phyloP scores from a whole-genome alignment of 1,284 basidiomycete genomes.

The Heterobasidion irregulare region DNA sequence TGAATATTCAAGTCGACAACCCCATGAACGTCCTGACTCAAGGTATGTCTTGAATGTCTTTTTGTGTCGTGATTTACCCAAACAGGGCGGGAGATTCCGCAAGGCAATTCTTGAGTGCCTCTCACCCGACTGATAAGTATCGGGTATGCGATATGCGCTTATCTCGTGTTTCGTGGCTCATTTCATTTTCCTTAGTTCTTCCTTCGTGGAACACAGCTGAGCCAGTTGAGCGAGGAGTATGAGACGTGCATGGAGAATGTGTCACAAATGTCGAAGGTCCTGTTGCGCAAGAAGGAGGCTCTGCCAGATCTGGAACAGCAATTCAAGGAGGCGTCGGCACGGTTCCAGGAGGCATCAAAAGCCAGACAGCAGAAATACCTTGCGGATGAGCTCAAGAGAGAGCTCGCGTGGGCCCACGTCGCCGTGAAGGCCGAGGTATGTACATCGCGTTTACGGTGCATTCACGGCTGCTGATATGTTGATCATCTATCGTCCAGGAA shows the following conservation, averaged over 20 bases:
- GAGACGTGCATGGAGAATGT: slow-evolving; percentile 70
- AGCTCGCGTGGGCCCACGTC: slow-evolving; percentile 89
- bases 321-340: slow-evolving; percentile 49
- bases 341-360: slow-evolving; percentile 67
- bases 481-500: slow-evolving; percentile 27
- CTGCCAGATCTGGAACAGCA: slow-evolving; percentile 66
- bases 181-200: slow-evolving; percentile 61
- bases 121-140: slow-evolving; percentile 85
- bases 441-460: background rate
- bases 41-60: slow-evolving; percentile 35
- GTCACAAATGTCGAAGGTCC: slow-evolving; percentile 51
- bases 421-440: slow-evolving; percentile 55
- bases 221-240: slow-evolving; percentile 85
- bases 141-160: slow-evolving; percentile 41
- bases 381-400: slow-evolving; percentile 65
- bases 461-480: background rate
- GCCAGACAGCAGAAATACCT: slow-evolving; percentile 67
- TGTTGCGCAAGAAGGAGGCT: slow-evolving; percentile 61
- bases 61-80: background rate
- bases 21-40: slow-evolving; percentile 94
- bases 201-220: slow-evolving; percentile 87
- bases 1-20: slow-evolving; percentile 96
- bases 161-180: background rate
- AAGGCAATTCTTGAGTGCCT: slow-evolving; percentile 83
- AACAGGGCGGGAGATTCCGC: background rate